Evolutionary conservation across 1,139 yeast species (phyloP).

Genomic region (Saccharomyces hybrid): DNA sequence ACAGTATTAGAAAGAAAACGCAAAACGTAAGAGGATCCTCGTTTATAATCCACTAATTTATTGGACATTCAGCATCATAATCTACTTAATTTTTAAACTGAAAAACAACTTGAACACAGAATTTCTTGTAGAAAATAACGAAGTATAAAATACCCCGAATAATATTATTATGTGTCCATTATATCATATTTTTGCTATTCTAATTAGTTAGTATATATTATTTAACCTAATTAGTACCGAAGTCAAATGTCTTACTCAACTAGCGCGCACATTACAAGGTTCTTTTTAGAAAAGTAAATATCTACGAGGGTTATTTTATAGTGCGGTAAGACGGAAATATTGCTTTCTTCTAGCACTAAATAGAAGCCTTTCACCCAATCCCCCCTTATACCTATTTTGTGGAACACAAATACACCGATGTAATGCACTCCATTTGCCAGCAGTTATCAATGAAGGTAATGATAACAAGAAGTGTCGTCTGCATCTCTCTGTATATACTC

Average conservation of each 20-base stretch:
- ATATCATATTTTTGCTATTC: no score
- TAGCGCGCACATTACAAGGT: background rate
- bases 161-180: no score
- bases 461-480: conserved; percentile 37
- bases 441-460: conserved; percentile 36
- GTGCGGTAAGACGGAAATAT: background rate
- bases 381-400: background rate
- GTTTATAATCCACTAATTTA: background rate
- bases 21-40: no score
- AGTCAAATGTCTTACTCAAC: no score
- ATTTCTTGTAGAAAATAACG: no score
- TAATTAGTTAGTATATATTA: no score
- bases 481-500: no score
- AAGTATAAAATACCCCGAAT: no score
- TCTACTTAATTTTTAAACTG: no score
- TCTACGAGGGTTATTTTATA: background rate
- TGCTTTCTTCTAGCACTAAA: background rate
- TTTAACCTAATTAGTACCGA: background rate
- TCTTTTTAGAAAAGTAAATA: background rate
- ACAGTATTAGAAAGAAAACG: background rate
- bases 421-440: background rate
- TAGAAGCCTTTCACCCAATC: background rate
- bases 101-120: no score
- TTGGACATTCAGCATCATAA: no score
- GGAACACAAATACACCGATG: background rate